phyloP scores from a whole-genome alignment of 148 eudicot species.

The Euryodendron excelsum region DNA sequence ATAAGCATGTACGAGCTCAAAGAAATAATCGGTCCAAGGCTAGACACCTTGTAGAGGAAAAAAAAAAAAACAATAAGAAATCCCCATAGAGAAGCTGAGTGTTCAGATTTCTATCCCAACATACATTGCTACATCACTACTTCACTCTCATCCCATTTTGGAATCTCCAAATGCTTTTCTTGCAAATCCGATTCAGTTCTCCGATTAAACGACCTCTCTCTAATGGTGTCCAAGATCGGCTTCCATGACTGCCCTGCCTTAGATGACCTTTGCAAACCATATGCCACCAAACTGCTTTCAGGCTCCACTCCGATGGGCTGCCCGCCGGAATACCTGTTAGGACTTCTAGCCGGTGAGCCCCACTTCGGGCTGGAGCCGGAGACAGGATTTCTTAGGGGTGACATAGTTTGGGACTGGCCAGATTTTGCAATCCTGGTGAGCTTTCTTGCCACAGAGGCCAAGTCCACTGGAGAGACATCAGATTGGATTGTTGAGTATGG shows the following conservation, averaged over 20 bases:
- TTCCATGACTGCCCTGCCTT: conserved; percentile 30
- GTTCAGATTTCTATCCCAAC: too few relatives aligned
- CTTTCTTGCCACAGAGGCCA: conserved; percentile 30
- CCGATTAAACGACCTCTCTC: conserved; percentile 31
- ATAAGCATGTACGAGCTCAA: too few relatives aligned
- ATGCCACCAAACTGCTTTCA: neutral
- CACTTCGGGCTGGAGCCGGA: conserved; percentile 3
- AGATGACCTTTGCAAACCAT: neutral
- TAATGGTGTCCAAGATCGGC: conserved; percentile 33
- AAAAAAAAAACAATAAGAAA: too few relatives aligned
- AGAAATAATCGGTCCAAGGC: too few relatives aligned
- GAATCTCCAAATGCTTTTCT: too few relatives aligned
- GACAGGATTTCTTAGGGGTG: neutral
- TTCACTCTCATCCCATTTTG: too few relatives aligned
- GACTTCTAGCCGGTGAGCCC: conserved; percentile 15
- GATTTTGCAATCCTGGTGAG: conserved; percentile 25
- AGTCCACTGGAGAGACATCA: conserved; percentile 33
- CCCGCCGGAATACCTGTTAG: conserved; percentile 1
- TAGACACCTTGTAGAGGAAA: too few relatives aligned
- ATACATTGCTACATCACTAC: too few relatives aligned
- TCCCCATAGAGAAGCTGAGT: too few relatives aligned
- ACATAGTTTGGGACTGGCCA: neutral
- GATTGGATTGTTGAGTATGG: conserved; percentile 23
- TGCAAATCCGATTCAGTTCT: conserved; percentile 35
- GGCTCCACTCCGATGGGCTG: neutral